Conservation (phyloP, 257 asterid genomes). For the Pogostemon cablin region DNA sequence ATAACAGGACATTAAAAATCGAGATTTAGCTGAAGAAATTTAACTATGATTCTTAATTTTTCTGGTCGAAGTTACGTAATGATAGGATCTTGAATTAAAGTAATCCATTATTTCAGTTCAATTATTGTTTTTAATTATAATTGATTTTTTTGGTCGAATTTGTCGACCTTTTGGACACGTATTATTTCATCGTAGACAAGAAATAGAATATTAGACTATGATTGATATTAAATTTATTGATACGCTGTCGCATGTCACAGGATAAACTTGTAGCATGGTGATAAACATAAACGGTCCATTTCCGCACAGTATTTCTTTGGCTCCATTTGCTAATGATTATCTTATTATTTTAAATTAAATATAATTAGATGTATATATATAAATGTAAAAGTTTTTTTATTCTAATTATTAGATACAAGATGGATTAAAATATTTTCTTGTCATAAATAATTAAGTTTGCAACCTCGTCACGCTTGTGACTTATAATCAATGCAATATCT, state of each 20-base stretch:
- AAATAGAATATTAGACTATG: background rate
- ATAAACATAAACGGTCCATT: background rate
- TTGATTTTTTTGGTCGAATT: background rate
- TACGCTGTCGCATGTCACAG: background rate
- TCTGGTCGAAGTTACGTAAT: too few relatives aligned
- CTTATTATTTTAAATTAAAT: too few relatives aligned
- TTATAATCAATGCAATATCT: background rate
- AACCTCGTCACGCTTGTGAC: conserved; percentile 1
- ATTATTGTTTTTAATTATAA: too few relatives aligned
- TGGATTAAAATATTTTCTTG: too few relatives aligned
- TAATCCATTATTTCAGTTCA: too few relatives aligned
- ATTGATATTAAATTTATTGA: background rate
- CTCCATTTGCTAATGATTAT: background rate
- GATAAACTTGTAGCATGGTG: background rate
- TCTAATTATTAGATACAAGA: too few relatives aligned
- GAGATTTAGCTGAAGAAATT: too few relatives aligned
- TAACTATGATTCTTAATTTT: too few relatives aligned
- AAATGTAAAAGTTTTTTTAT: too few relatives aligned
- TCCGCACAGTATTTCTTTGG: background rate
- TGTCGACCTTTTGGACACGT: background rate
- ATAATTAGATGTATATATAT: too few relatives aligned
- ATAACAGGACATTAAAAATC: too few relatives aligned
- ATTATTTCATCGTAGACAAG: background rate
- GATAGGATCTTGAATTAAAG: too few relatives aligned
- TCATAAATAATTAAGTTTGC: background rate